Base-by-base conservation (phyloP, 2,329 filamentous ascomycete species). In the Magnaporthiopsis incrustans region DNA sequence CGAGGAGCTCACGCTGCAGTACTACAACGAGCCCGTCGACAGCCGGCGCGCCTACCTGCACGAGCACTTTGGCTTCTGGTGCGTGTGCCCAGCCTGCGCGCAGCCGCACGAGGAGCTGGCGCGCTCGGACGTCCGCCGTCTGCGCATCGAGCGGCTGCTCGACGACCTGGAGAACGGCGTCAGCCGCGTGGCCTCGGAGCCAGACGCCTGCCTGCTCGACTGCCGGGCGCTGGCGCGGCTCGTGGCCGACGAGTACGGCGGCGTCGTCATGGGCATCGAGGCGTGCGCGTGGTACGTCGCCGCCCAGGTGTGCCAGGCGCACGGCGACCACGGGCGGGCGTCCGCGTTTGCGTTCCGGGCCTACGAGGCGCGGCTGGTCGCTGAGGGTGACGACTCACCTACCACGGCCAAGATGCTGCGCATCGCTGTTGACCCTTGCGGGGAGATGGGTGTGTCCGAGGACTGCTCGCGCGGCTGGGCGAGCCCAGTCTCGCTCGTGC, bases 1-100 rank as follows among this genome's bases (percentile, higher is more conserved):
- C 53, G 30, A 30, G 61, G 61, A 57, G 26, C 32, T 60, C 12
- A 35, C 58, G 26, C 12, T 60, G 30, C 58, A 60, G 14, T 60
- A 60, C 58, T 32, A 30, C 58, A 35, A 60, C 30, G 22, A 32
- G n/a, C 58, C 32, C 30, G 10, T 26, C 4, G 22, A 25, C 30
- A 5, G 1, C 6, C 58, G 58, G 4, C 22, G 58, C 58, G 22
- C 26, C 26, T 60, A 32, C 26, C 58, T 60, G 8, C 12, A 60
- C 26, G 11, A 10, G 4, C 18, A n/a, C 58, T 60, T 60, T 26
- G 56, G 56, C 56, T 57, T 57, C 56, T 25, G n/a, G n/a, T 57
- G 56, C 56, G 27, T n/a, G 3, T 57, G 56, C 56, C n/a, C 56
- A 4, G 15, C 7, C 56, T 57, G 56, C 56, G 8, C 12, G n/a